phyloP scores from a whole-genome alignment of 495 filamentous ascomycete species.

The Aspergillus wentii region DNA sequence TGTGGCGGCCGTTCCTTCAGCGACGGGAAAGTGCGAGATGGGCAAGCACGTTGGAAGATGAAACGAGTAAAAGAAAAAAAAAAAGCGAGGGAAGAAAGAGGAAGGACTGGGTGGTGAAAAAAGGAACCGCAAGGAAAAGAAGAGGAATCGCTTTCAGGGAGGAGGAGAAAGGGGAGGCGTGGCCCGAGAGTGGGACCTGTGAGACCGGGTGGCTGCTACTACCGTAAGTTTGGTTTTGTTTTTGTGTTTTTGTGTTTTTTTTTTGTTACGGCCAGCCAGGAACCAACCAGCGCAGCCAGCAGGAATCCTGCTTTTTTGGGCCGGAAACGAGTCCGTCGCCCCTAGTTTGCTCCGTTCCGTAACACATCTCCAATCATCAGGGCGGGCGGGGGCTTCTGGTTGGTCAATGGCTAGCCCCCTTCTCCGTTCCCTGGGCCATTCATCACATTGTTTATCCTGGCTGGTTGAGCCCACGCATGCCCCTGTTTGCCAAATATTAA shows the following conservation, averaged over 20 bases:
- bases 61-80: conserved; percentile 34
- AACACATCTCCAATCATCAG: conserved; percentile 10
- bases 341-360: conserved; percentile 8
- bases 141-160: conserved; percentile 17
- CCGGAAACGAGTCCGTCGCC: conserved; percentile 10
- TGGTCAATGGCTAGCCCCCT: neutral
- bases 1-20: conserved; percentile 13
- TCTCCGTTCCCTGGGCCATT: too few relatives aligned
- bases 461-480: too few relatives aligned
- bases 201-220: conserved; percentile 7
- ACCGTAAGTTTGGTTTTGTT: conserved; percentile 7
- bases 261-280: neutral
- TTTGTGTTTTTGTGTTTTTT: conserved; percentile 1
- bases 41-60: conserved; percentile 38
- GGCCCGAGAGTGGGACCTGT: conserved; percentile 23
- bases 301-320: conserved; percentile 7
- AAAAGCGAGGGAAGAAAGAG: conserved; percentile 20
- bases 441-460: too few relatives aligned
- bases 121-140: conserved; percentile 16
- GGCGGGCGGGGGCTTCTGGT: neutral
- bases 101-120: conserved; percentile 22
- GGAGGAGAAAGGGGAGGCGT: conserved; percentile 35
- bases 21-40: conserved; percentile 34
- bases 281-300: neutral
- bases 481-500: too few relatives aligned